Conservation (phyloP, 768 basidiomycete species). For the Boletus bicolor region DNA sequence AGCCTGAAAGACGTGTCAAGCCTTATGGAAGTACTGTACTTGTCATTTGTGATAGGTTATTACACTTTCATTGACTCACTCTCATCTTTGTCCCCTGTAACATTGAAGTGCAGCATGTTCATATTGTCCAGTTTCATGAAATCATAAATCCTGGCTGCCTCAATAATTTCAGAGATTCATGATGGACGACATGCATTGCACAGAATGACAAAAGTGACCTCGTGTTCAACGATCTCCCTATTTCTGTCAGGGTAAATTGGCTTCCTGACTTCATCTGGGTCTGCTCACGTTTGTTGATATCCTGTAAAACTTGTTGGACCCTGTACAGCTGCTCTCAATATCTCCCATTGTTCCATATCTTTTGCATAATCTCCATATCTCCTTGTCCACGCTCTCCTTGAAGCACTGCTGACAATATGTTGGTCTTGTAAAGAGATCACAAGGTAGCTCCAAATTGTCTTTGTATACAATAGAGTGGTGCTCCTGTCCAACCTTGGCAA, state of each 20-base stretch:
- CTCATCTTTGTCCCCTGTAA: neutral
- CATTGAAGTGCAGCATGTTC: neutral
- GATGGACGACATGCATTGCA: neutral
- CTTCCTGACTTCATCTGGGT: slow-evolving; percentile 1
- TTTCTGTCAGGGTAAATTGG: neutral
- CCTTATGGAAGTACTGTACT: too few relatives aligned
- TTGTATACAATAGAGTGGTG: slow-evolving; percentile 52
- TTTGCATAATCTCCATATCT: slow-evolving; percentile 19
- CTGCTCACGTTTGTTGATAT: neutral
- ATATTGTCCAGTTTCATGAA: neutral
- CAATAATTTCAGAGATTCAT: neutral
- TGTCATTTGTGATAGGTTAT: too few relatives aligned
- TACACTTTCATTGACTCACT: neutral
- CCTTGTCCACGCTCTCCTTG: slow-evolving; percentile 26
- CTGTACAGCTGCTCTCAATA: slow-evolving; percentile 14
- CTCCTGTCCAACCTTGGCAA: slow-evolving; percentile 39
- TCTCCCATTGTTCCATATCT: slow-evolving; percentile 19
- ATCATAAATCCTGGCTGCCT: neutral
- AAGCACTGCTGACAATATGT: slow-evolving; percentile 41
- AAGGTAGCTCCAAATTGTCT: slow-evolving; percentile 52
- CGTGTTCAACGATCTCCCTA: slow-evolving; percentile 18
- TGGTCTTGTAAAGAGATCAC: slow-evolving; percentile 34
- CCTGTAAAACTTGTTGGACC: slow-evolving; percentile 8
- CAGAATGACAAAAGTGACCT: slow-evolving; percentile 12
- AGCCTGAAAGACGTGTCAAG: too few relatives aligned